Percentiles rank a stretch among this genome's conserved stretches.
Conservation (phyloP, 345 rosid genomes). For the Alliaria petiolata region DNA sequence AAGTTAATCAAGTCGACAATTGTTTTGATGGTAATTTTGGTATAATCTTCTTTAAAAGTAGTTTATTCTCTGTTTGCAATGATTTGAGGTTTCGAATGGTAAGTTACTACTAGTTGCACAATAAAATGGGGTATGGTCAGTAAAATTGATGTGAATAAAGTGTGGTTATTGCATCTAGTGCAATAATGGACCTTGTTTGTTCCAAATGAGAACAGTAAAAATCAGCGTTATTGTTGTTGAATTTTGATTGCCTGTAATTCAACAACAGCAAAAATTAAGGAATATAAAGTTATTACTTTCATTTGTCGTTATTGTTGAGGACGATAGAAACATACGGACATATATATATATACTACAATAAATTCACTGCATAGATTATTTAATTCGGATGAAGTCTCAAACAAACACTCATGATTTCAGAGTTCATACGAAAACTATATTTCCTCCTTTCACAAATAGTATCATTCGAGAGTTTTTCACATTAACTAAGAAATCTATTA, state of each 20-base stretch:
- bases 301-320: not conserved
- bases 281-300: not conserved
- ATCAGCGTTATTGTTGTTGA: not conserved
- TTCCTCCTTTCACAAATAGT: no score
- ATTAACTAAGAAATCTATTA: no score
- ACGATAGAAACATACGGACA: not conserved
- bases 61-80: not conserved
- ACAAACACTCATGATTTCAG: not conserved
- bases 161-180: not conserved
- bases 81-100: not conserved
- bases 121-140: not conserved
- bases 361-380: not conserved
- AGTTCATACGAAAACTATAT: no score
- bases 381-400: not conserved
- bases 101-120: not conserved
- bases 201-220: not conserved
- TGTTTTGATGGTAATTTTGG: not conserved
- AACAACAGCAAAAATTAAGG: not conserved
- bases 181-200: not conserved
- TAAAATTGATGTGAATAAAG: not conserved
- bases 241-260: not conserved
- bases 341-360: not conserved
- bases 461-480: no score
- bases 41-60: not conserved
- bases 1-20: not conserved